These are phyloP conservation scores for Fagus sylvatica DNA, from an alignment of 306 rosid species.

Conservation along the genomic window DNA sequence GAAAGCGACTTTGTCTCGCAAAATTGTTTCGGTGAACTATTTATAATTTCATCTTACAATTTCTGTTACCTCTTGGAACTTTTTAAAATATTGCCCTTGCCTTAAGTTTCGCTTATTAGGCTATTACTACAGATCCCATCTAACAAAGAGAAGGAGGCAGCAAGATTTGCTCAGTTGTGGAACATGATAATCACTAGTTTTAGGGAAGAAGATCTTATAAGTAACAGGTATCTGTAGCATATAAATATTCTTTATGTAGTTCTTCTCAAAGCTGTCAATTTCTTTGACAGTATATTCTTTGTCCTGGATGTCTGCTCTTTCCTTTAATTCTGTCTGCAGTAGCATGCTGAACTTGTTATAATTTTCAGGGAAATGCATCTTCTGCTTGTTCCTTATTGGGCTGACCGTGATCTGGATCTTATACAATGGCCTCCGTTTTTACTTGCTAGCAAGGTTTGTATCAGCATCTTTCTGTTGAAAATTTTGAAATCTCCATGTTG, in stretches of 20 bases:
- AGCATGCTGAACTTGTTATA: conserved; percentile 29
- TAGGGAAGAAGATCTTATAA: conserved; percentile 95
- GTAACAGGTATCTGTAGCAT: conserved; percentile 51
- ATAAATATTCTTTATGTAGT: conserved; percentile 6
- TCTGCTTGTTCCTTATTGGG: conserved; percentile 98
- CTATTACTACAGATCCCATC: conserved; percentile 54
- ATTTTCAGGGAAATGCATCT: conserved; percentile 84
- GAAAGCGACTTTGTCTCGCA: conserved; percentile 79
- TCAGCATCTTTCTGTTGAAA: conserved; percentile 1
- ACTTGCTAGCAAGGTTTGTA: conserved; percentile 95
- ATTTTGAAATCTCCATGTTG: conserved; percentile 15
- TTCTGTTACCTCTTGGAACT: conserved; percentile 12
- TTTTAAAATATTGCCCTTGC: conserved; percentile 2
- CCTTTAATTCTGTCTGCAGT: not conserved
- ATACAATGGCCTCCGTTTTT: conserved; percentile 98
- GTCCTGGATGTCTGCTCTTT: not conserved
- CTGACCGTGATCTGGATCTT: conserved; percentile 81
- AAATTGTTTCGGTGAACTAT: conserved; percentile 45
- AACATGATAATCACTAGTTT: conserved; percentile 88
- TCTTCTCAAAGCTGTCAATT: not conserved
- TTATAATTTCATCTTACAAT: conserved; percentile 6
- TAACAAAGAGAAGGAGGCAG: conserved; percentile 82
- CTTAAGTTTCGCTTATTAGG: conserved; percentile 9
- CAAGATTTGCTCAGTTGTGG: conserved; percentile 98
- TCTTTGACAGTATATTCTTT: not conserved